These are phyloP conservation scores for Alternaria gaisen DNA, from an alignment of 2,329 filamentous ascomycete species.

Conservation along the genomic window DNA sequence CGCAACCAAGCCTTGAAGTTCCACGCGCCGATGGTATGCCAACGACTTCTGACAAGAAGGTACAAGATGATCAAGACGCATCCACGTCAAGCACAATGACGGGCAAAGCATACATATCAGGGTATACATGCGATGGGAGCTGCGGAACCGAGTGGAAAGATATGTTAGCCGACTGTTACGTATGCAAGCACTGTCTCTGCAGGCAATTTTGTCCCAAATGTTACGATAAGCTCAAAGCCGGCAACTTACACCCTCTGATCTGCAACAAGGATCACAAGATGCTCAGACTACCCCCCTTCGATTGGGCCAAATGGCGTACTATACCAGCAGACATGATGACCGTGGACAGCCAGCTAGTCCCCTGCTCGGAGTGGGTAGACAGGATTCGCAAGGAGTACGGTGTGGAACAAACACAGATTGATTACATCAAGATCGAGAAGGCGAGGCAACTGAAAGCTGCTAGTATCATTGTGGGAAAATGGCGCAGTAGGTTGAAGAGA, in stretches of 20 bases:
- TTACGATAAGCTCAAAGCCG: background rate
- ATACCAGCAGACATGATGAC: background rate
- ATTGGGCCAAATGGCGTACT: background rate
- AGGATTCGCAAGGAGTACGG: background rate
- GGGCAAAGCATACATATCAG: no score
- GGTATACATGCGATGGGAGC: no score
- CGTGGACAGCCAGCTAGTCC: background rate
- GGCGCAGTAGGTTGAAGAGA: background rate
- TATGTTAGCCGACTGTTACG: background rate
- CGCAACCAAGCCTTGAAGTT: no score
- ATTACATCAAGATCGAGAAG: background rate
- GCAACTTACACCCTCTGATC: background rate
- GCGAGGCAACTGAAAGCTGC: background rate
- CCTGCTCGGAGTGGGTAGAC: background rate
- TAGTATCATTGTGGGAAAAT: background rate
- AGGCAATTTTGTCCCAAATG: background rate
- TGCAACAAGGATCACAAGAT: constrained; percentile 5
- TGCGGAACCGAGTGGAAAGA: no score
- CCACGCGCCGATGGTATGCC: no score
- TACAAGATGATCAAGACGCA: no score
- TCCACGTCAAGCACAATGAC: no score
- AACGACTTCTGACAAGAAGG: no score
- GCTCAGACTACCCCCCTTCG: background rate
- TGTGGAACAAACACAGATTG: no score
- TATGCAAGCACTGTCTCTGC: constrained; percentile 1